Percentiles rank a stretch among this genome's conserved stretches.
Conservation (phyloP, 225 moss, liverwort and hornwort genomes). For the Antitrichia curtipendula region DNA sequence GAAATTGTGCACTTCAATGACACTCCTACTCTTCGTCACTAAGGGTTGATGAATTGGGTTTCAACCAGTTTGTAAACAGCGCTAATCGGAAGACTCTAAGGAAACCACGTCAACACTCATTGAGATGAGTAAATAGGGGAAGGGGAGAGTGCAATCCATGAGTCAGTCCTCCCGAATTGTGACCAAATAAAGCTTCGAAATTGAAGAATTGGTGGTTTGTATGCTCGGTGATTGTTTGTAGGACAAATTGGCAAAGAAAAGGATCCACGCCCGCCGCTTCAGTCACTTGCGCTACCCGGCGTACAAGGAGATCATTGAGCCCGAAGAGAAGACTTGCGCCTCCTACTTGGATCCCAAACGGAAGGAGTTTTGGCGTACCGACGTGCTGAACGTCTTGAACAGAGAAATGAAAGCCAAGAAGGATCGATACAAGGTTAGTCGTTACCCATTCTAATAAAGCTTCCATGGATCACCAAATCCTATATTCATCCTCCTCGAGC, state of each 20-base stretch:
- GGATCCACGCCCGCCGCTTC: not conserved
- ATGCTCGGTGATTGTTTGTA: not conserved
- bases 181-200: not conserved
- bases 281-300: slow-evolving; percentile 6
- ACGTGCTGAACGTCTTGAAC: slow-evolving; percentile 2
- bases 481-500: not conserved
- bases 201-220: not conserved
- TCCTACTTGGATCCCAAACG: slow-evolving; percentile 29
- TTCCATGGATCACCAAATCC: not conserved
- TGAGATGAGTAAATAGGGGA: not conserved
- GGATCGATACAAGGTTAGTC: slow-evolving; percentile 18
- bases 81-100: not conserved
- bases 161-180: no score
- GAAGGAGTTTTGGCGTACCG: slow-evolving; percentile 40
- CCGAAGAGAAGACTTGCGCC: slow-evolving; percentile 12
- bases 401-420: slow-evolving; percentile 14
- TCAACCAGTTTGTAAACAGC: not conserved
- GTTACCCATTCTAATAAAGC: not conserved
- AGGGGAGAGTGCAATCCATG: not conserved
- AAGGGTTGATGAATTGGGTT: not conserved
- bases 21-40: not conserved
- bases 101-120: not conserved
- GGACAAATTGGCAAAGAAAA: slow-evolving; percentile 32
- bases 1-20: not conserved
- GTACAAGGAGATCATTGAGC: slow-evolving; percentile 33